These are phyloP conservation scores for Magnusiomyces fungicola DNA, from an alignment of 1,139 yeast genomes.

Conservation along the genomic window DNA sequence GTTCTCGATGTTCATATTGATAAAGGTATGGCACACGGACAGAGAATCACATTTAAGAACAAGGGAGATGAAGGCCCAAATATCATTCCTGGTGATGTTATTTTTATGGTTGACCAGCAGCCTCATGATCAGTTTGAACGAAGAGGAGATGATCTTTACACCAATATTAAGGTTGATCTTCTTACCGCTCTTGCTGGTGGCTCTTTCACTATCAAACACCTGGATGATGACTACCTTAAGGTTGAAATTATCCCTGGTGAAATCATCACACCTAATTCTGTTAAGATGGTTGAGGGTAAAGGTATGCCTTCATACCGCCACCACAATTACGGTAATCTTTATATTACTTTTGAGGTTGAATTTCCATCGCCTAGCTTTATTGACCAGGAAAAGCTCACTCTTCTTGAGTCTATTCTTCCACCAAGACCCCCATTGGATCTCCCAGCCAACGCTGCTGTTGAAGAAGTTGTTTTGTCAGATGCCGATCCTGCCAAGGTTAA, in stretches of 20 bases:
- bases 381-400: slow-evolving; percentile 33
- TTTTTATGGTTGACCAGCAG: slow-evolving; percentile 67
- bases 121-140: slow-evolving; percentile 76
- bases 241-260: slow-evolving; percentile 84
- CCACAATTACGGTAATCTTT: slow-evolving; percentile 43
- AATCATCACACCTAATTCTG: slow-evolving; percentile 75
- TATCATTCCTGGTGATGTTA: slow-evolving; percentile 92
- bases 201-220: slow-evolving; percentile 73
- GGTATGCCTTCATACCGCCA: slow-evolving; percentile 81
- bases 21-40: slow-evolving; percentile 97
- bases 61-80: slow-evolving; percentile 98
- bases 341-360: slow-evolving; percentile 44
- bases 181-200: slow-evolving; percentile 97
- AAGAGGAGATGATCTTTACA: slow-evolving; percentile 81
- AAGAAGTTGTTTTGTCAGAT: slow-evolving; percentile 69
- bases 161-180: slow-evolving; percentile 82
- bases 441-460: slow-evolving; percentile 44
- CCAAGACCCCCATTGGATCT: slow-evolving; percentile 30
- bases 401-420: slow-evolving; percentile 39
- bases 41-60: slow-evolving; percentile 82
- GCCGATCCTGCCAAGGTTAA: slow-evolving; percentile 50
- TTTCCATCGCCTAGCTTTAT: slow-evolving; percentile 42
- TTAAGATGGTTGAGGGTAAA: slow-evolving; percentile 80
- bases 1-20: slow-evolving; percentile 90
- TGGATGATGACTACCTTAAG: slow-evolving; percentile 75